Evolutionary conservation across 2,329 filamentous ascomycete species (phyloP), one percentile per base, ranked within the genome.

Genomic region (Alternaria solani): DNA sequence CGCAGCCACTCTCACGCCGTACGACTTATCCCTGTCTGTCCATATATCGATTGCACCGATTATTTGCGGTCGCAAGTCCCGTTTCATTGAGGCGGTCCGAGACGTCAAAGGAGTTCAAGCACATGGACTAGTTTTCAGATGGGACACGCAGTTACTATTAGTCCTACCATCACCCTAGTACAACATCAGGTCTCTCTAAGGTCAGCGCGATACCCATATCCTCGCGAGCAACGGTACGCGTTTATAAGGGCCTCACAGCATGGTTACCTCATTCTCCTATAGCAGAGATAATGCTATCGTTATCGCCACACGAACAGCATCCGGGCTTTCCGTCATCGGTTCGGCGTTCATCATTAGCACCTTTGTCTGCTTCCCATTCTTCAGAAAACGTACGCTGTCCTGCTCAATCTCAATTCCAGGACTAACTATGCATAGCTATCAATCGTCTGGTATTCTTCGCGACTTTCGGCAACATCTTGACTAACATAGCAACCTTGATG

Each of bases 361-460:
- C 3, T 95, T 94, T 72, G 79, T 86, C 30, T 77, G 79, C n/a
- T 91, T 89, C 32, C 84, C 83, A 16, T 84, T 85, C 5, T 95
- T 95, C 74, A 90, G 91, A 71, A 94, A 93, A 73, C 91, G 60
- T 61, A 39, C 34, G 56, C 49, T 30, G 12, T 12, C 25, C 42
- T 46, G 18, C 28, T 11, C 39, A 2, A 7, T 8, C 26, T 3
- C 23, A 30, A 5, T 2, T 41, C 30, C 25, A 26, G 11, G 5
- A 43, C 36, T 64, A 26, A 64, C 18, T 2, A 25, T 23, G 5
- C 18, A 11, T 25, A 63, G 56, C 92, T n/a, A 93, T 95, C 80
- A 95, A 95, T 73, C 85, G 92, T 18, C 84, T 96, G 0, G 89
- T 94, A 9, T 94, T 96, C 76, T 95, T 91, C 75, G 92, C 92